These are phyloP conservation scores for Pseudognaphalium luteoalbum DNA, from an alignment of 129 eudicot genomes.

Conservation along the genomic window DNA sequence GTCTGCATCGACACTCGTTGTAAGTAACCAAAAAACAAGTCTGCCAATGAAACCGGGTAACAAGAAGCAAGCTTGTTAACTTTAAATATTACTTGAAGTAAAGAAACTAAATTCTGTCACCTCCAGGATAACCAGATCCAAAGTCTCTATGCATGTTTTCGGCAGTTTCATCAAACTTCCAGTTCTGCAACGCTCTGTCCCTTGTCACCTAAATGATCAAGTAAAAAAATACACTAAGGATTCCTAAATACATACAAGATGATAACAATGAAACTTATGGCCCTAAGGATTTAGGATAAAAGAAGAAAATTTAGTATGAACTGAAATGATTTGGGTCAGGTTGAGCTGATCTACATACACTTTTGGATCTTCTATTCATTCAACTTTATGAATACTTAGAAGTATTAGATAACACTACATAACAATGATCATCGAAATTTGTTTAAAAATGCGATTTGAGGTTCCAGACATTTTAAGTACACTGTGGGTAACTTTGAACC, in stretches of 20 bases:
- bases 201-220: constrained; percentile 72
- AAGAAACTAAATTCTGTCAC: constrained; percentile 35
- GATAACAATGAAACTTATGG: constrained; percentile 14
- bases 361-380: not conserved
- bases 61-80: constrained; percentile 8
- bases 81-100: not conserved
- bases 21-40: constrained; percentile 3
- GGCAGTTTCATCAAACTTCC: constrained; percentile 86
- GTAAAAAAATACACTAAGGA: not conserved
- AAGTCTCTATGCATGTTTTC: constrained; percentile 76
- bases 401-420: not conserved
- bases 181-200: constrained; percentile 74
- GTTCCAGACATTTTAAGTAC: not conserved
- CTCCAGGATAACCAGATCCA: constrained; percentile 98
- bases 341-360: not conserved
- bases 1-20: constrained; percentile 38
- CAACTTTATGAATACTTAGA: not conserved
- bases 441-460: not conserved
- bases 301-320: not conserved
- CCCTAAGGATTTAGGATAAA: not conserved
- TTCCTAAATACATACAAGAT: constrained; percentile 3
- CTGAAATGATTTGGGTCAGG: not conserved
- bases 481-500: not conserved
- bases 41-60: not conserved
- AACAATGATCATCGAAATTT: not conserved